Base-by-base conservation (phyloP, 352 stramenopile genomes). In the Globisporangium recalcitrans region DNA sequence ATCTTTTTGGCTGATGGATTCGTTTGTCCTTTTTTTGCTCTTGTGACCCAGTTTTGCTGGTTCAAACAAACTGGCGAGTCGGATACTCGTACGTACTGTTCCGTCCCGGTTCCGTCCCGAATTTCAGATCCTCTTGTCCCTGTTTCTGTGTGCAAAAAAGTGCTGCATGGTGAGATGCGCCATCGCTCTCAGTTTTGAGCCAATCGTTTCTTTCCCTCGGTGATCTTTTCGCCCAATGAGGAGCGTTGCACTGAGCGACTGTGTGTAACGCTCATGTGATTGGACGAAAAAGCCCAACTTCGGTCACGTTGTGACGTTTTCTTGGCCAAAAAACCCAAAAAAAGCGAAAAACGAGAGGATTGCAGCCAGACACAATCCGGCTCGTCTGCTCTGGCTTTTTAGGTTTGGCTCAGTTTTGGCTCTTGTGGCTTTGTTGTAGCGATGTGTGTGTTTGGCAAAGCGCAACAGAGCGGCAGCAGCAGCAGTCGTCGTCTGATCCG, bases 61-160 rank as follows among this genome's bases (percentile, higher is more conserved):
- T 31, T 31, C 2, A 31, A 31, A 31, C 8, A 42, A 42, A 31
- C 5, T 31, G 27, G 27, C 16, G 19, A 19, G 38, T 46, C 16
- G 38, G 38, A 46, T 31, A 31, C 27, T 31, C n/a, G 27, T 61
- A 61, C 55, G 9, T 42, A 44, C 38, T 34, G 55, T 61, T 61
- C 55, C 26, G 38, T 8, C 1, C 19, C 26, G 26, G 54, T 61
- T 61, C 55, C 42, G n/a, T 27, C 13, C 16, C 16, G 38, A 11
- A 46, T 46, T 46, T 46, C 38, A n/a, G 14, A 46, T 21, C 0
- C 14, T 31, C 27, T 31, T 44, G 36, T 46, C 42, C n/a, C 16
- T 61, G 13, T 60, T 49, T 49, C 42, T 49, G 42, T 21, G 2
- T 14, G 8, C 31, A 34, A 34, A 0, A 10, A 11, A 2, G 31